phyloP scores from a whole-genome alignment of 1,139 yeast genomes.

The Entelexis sorbosivorans region DNA sequence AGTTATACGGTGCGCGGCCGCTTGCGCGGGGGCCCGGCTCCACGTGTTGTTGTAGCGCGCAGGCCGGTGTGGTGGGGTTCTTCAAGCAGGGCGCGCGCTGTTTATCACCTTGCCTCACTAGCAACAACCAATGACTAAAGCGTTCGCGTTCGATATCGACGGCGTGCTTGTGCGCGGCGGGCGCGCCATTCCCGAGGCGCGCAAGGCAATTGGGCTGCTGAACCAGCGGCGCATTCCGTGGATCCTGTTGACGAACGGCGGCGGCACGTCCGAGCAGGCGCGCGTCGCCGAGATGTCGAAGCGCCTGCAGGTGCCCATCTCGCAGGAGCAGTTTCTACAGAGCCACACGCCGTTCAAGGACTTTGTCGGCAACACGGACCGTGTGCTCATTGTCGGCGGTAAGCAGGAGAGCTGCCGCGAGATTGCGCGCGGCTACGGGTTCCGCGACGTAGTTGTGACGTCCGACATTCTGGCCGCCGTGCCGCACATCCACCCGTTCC shows the following conservation, averaged over 20 bases:
- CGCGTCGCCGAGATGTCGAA: conserved; percentile 49
- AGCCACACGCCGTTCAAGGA: conserved; percentile 84
- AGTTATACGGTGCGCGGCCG: too few species aligned
- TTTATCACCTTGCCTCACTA: background rate
- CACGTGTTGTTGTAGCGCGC: too few species aligned
- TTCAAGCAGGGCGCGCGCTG: background rate
- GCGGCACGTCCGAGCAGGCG: conserved; percentile 61
- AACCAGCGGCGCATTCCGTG: conserved; percentile 57
- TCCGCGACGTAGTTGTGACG: conserved; percentile 64
- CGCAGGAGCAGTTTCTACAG: conserved; percentile 61
- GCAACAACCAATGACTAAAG: conserved; percentile 13
- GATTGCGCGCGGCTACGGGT: conserved; percentile 74
- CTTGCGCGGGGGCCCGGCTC: too few species aligned
- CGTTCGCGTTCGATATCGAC: conserved; percentile 48
- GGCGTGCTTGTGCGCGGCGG: conserved; percentile 84
- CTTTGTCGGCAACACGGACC: conserved; percentile 41
- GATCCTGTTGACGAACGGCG: conserved; percentile 83
- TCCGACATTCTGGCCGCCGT: conserved; percentile 53
- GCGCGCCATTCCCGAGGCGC: conserved; percentile 57
- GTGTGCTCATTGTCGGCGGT: conserved; percentile 80
- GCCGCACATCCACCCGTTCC: conserved; percentile 65
- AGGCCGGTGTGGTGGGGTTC: too few species aligned
- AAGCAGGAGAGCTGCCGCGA: conserved; percentile 54
- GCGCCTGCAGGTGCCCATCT: conserved; percentile 39
- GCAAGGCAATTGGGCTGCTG: conserved; percentile 49